These are phyloP conservation scores for Trichoderma endophyticum DNA, from an alignment of 2,329 filamentous ascomycete species.

Conservation along the genomic window DNA sequence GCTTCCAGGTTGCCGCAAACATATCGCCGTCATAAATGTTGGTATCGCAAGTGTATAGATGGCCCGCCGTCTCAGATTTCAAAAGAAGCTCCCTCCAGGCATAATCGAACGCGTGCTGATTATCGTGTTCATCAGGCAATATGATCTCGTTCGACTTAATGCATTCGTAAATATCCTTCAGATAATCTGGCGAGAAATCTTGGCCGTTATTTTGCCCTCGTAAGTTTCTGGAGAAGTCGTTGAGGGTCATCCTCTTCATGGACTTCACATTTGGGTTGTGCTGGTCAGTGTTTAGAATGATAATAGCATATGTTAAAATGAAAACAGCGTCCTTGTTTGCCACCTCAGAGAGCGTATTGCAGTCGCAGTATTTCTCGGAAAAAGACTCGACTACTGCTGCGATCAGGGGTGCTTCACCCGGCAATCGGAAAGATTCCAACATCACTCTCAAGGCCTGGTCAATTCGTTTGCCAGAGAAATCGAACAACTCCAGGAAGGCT, in stretches of 20 bases:
- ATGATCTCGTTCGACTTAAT: constrained; percentile 96
- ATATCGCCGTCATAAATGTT: constrained; percentile 97
- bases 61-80: constrained; percentile 74
- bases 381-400: constrained; percentile 88
- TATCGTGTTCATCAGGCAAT: constrained; percentile 93
- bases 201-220: constrained; percentile 82
- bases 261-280: constrained; percentile 87
- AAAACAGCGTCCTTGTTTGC: constrained; percentile 85
- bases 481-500: constrained; percentile 81
- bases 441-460: constrained; percentile 86
- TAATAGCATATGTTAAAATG: constrained; percentile 90
- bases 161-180: constrained; percentile 83
- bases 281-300: constrained; percentile 95
- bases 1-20: constrained; percentile 94
- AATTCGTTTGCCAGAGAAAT: constrained; percentile 81
- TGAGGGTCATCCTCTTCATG: constrained; percentile 76
- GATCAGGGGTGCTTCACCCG: constrained; percentile 89
- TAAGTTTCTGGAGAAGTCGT: constrained; percentile 84
- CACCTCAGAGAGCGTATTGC: constrained; percentile 68
- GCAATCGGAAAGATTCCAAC: constrained; percentile 89
- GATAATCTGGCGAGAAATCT: constrained; percentile 79
- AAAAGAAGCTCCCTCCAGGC: constrained; percentile 92
- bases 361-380: constrained; percentile 76
- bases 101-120: constrained; percentile 93
- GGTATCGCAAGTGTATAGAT: constrained; percentile 76